phyloP scores from a whole-genome alignment of 768 basidiomycete species.

The Astraeus odoratus region DNA sequence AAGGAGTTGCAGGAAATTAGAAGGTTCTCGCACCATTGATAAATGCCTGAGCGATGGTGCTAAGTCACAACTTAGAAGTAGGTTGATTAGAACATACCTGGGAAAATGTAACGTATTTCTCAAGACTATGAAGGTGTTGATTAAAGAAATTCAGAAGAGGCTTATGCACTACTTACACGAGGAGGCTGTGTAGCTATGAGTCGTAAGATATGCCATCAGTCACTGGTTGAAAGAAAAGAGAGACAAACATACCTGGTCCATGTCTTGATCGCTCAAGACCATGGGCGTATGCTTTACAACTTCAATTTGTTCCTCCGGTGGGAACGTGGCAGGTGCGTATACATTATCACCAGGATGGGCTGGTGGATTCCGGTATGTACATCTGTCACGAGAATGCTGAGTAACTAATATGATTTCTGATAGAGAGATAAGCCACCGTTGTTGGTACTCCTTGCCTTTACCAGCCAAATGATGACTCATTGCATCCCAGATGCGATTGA shows the following conservation, averaged over 20 bases:
- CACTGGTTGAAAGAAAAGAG: neutral
- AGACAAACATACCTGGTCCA: conserved; percentile 37
- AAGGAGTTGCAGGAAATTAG: neutral
- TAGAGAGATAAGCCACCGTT: conserved; percentile 30
- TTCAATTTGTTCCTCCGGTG: conserved; percentile 25
- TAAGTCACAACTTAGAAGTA: conserved; percentile 30
- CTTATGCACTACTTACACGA: conserved; percentile 38
- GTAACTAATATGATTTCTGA: neutral
- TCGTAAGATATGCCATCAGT: neutral
- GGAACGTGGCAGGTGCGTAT: conserved; percentile 49
- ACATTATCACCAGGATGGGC: conserved; percentile 32
- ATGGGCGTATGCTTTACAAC: conserved; percentile 17
- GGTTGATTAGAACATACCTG: conserved; percentile 19
- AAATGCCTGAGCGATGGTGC: conserved; percentile 12
- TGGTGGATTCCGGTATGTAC: conserved; percentile 35
- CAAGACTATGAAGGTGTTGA: conserved; percentile 39
- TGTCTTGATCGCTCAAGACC: conserved; percentile 36
- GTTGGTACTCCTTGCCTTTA: conserved; percentile 46
- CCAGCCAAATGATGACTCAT: conserved; percentile 35
- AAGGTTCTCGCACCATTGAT: conserved; percentile 12
- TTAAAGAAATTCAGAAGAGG: conserved; percentile 7
- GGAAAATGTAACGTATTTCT: conserved; percentile 26
- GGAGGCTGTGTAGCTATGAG: conserved; percentile 55
- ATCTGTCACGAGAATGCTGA: conserved; percentile 28
- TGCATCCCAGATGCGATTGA: conserved; percentile 42